Conservation (phyloP, 2,329 filamentous ascomycete genomes). For the Verticillium tricorpus region DNA sequence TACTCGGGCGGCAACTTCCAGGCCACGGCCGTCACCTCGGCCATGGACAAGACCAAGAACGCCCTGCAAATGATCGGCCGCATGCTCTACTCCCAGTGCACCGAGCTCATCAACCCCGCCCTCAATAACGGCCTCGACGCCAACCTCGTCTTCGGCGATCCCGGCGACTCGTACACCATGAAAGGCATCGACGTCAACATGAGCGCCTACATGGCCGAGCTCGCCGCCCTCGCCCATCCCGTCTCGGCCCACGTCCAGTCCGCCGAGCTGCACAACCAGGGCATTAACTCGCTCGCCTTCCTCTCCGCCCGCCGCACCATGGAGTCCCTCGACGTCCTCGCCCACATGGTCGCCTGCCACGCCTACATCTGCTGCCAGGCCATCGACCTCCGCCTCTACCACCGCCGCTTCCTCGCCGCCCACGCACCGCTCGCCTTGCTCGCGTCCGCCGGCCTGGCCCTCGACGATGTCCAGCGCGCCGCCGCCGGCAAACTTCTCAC, state of each 20-base stretch:
- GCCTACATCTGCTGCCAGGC: slow-evolving; percentile 56
- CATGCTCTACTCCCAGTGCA: slow-evolving; percentile 59
- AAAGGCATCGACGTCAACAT: slow-evolving; percentile 65
- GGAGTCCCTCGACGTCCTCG: slow-evolving; percentile 50
- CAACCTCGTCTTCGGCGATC: slow-evolving; percentile 57
- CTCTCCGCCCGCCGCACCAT: slow-evolving; percentile 53
- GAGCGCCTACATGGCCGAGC: slow-evolving; percentile 58
- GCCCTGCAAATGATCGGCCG: slow-evolving; percentile 39
- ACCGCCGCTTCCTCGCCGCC: slow-evolving; percentile 21
- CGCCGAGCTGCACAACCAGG: slow-evolving; percentile 65
- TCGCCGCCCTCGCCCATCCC: slow-evolving; percentile 57
- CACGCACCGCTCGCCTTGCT: background rate
- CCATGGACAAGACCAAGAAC: slow-evolving; percentile 53
- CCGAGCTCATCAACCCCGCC: slow-evolving; percentile 57
- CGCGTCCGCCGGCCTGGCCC: background rate
- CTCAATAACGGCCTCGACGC: slow-evolving; percentile 59
- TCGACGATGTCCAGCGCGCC: slow-evolving; percentile 14
- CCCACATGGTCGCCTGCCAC: slow-evolving; percentile 50
- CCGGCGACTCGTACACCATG: slow-evolving; percentile 51
- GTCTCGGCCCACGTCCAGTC: slow-evolving; percentile 59
- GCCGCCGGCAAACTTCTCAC: slow-evolving; percentile 8
- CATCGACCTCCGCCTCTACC: slow-evolving; percentile 24
- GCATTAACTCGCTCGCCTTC: slow-evolving; percentile 61
- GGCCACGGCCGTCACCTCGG: slow-evolving; percentile 56
- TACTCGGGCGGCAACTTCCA: slow-evolving; percentile 67